Evolutionary conservation across 257 asterid genomes (phyloP).

Genomic region (Henckelia pumila): DNA sequence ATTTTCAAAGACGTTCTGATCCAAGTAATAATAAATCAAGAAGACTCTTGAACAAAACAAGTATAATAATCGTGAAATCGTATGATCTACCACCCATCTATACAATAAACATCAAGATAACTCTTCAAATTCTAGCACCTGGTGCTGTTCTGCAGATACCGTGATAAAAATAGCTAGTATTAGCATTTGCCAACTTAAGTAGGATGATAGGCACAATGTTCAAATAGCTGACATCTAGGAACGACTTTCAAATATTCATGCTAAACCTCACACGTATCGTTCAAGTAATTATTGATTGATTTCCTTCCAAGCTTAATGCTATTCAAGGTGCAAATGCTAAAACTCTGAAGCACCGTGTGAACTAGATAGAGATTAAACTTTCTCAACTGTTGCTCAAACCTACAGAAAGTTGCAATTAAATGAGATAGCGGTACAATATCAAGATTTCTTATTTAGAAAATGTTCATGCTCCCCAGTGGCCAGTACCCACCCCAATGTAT

Average conservation of each 20-base stretch:
- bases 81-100: background rate
- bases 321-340: background rate
- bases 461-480: too few species aligned
- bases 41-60: background rate
- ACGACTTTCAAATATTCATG: background rate
- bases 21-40: background rate
- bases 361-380: background rate
- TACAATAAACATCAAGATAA: too few species aligned
- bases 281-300: background rate
- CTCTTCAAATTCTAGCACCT: background rate
- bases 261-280: background rate
- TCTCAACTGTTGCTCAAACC: background rate
- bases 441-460: background rate
- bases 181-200: background rate
- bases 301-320: background rate
- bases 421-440: background rate
- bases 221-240: background rate
- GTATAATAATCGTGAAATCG: background rate
- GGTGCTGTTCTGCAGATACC: background rate
- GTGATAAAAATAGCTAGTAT: background rate
- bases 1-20: background rate
- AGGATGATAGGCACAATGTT: background rate
- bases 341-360: background rate
- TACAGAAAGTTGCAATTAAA: background rate
- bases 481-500: too few species aligned